These are phyloP conservation scores for Lepidium campestre DNA, from an alignment of 441 rosid genomes.

Conservation along the genomic window DNA sequence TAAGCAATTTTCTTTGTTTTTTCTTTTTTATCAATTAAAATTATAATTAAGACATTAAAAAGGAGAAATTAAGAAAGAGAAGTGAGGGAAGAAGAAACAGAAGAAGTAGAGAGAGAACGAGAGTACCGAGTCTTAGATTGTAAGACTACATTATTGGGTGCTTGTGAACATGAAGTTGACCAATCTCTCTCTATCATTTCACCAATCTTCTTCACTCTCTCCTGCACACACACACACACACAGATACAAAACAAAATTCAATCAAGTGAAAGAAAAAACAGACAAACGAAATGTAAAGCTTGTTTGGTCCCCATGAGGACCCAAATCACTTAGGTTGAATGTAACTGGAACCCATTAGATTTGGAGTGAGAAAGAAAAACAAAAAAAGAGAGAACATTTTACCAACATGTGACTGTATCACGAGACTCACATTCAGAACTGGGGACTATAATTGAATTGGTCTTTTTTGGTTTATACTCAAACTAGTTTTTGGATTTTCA, in stretches of 20 bases:
- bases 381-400: neutral
- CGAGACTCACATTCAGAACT: slow-evolving; percentile 9
- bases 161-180: slow-evolving; percentile 32
- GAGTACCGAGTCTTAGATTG: slow-evolving; percentile 22
- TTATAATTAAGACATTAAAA: neutral
- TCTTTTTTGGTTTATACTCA: neutral
- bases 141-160: slow-evolving; percentile 52
- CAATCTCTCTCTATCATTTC: slow-evolving; percentile 38
- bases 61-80: slow-evolving; percentile 6
- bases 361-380: slow-evolving; percentile 3
- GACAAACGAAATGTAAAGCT: neutral
- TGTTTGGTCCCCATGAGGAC: slow-evolving; percentile 17
- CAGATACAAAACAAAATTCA: slow-evolving; percentile 1
- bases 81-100: slow-evolving; percentile 27
- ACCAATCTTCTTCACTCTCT: slow-evolving; percentile 42
- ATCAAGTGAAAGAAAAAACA: neutral
- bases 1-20: neutral
- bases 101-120: slow-evolving; percentile 17
- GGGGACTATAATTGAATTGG: neutral
- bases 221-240: slow-evolving; percentile 38
- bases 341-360: slow-evolving; percentile 21
- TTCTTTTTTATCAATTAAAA: neutral
- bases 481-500: neutral
- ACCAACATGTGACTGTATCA: slow-evolving; percentile 25
- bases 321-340: slow-evolving; percentile 8